A percentile compares a stretch with the other conserved stretches of the same genome.
These are phyloP conservation scores for Acidiella bohemica DNA, from an alignment of 495 filamentous ascomycete species.

Conservation along the genomic window DNA sequence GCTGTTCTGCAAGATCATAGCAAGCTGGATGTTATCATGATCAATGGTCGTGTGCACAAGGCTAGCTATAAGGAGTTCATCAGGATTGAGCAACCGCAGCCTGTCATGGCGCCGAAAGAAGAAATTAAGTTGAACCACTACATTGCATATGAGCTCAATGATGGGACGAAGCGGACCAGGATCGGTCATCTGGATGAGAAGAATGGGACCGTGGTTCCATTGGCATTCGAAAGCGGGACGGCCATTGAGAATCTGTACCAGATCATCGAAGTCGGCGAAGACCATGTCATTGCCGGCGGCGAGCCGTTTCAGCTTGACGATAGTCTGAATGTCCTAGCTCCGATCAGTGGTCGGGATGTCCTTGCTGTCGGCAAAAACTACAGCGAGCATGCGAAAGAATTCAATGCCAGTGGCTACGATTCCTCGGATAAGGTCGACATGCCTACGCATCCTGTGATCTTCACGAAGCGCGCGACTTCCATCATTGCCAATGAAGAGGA, in stretches of 20 bases:
- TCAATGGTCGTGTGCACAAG: constrained; percentile 39
- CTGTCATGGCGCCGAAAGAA: constrained; percentile 7
- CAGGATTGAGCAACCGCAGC: constrained; percentile 14
- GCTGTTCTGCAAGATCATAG: constrained; percentile 35
- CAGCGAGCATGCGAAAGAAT: constrained; percentile 34
- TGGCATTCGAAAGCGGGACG: constrained; percentile 37
- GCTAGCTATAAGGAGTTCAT: constrained; percentile 29
- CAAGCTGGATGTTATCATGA: constrained; percentile 35
- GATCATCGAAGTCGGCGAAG: constrained; percentile 35
- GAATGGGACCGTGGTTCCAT: constrained; percentile 32
- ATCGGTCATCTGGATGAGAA: constrained; percentile 37
- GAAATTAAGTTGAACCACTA: constrained; percentile 13
- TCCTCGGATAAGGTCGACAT: constrained; percentile 36
- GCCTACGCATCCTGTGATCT: constrained; percentile 37
- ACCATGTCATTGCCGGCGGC: constrained; percentile 23
- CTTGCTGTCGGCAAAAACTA: constrained; percentile 45
- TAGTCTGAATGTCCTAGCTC: constrained; percentile 33
- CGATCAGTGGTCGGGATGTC: constrained; percentile 39
- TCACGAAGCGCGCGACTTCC: constrained; percentile 42
- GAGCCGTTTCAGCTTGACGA: constrained; percentile 28
- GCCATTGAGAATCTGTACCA: constrained; percentile 36
- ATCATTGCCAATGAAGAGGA: constrained; percentile 37
- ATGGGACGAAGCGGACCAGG: constrained; percentile 13
- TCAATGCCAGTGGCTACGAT: constrained; percentile 40
- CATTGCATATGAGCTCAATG: constrained; percentile 14